Percentiles rank a stretch among this genome's conserved stretches.
phyloP scores from a whole-genome alignment of 495 filamentous ascomycete genomes.

The Penicillium paxilli region DNA sequence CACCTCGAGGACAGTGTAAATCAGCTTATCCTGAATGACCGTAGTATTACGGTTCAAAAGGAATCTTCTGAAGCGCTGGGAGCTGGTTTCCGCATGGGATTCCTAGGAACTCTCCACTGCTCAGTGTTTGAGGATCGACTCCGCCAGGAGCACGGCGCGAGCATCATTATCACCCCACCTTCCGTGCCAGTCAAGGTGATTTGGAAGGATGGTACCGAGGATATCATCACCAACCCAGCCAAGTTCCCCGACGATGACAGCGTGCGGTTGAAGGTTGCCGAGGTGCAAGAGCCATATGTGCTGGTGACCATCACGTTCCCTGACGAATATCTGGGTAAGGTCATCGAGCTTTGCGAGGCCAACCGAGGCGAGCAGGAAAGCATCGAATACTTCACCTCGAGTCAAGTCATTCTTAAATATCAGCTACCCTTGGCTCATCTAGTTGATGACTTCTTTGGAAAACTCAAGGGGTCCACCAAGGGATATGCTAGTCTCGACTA shows the following conservation, averaged over 20 bases:
- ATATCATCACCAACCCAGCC: slow-evolving; percentile 79
- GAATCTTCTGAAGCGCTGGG: slow-evolving; percentile 91
- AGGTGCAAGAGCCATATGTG: slow-evolving; percentile 84
- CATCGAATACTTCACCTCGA: slow-evolving; percentile 88
- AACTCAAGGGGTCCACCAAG: slow-evolving; percentile 85
- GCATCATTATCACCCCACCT: slow-evolving; percentile 95
- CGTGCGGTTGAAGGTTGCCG: slow-evolving; percentile 55
- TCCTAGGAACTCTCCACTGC: slow-evolving; percentile 94
- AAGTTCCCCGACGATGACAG: slow-evolving; percentile 78
- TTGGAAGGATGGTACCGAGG: slow-evolving; percentile 70
- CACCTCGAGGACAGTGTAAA: slow-evolving; percentile 93
- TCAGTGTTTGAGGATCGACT: slow-evolving; percentile 98
- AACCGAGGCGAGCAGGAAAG: slow-evolving; percentile 85
- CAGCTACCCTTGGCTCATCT: slow-evolving; percentile 82
- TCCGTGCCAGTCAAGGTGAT: slow-evolving; percentile 87
- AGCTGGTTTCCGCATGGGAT: slow-evolving; percentile 90
- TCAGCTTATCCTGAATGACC: slow-evolving; percentile 90
- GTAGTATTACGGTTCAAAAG: slow-evolving; percentile 90
- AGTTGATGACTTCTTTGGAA: slow-evolving; percentile 97
- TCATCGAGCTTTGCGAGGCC: slow-evolving; percentile 91
- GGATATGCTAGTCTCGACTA: slow-evolving; percentile 88
- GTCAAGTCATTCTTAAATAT: slow-evolving; percentile 94
- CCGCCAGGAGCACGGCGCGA: slow-evolving; percentile 89
- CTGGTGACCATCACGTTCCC: slow-evolving; percentile 85
- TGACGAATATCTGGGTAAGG: slow-evolving; percentile 88